These are phyloP conservation scores for Erodium moschatum DNA, from an alignment of 441 rosid species.

Conservation along the genomic window DNA sequence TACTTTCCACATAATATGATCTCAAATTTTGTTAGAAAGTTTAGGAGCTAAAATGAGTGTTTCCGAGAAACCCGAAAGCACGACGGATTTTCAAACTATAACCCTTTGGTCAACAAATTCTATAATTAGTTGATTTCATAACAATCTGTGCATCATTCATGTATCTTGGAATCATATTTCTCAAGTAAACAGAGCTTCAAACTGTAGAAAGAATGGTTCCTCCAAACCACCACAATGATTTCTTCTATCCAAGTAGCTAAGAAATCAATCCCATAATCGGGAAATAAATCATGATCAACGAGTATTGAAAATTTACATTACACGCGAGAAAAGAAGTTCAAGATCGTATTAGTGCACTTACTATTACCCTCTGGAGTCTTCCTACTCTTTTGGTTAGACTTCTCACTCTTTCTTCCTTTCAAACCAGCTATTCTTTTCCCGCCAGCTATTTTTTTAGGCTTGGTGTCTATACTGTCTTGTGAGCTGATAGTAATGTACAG, in stretches of 20 bases:
- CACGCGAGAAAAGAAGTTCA: slow-evolving; percentile 51
- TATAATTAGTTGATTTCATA: no score
- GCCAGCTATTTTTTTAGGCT: slow-evolving; percentile 23
- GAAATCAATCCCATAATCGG: neutral
- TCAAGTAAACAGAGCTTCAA: no score
- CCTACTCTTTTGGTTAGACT: slow-evolving; percentile 30
- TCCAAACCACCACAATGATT: no score
- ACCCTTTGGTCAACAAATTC: no score
- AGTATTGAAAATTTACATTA: slow-evolving; percentile 14
- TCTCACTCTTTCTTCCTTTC: slow-evolving; percentile 28
- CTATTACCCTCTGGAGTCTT: slow-evolving; percentile 12
- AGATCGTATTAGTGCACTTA: slow-evolving; percentile 22
- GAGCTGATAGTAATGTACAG: slow-evolving; percentile 22
- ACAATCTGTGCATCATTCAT: no score
- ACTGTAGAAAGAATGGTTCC: no score
- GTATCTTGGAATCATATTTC: no score
- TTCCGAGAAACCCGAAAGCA: no score
- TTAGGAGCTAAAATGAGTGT: no score
- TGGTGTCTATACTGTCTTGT: slow-evolving; percentile 40
- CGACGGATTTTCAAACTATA: no score
- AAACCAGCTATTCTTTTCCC: neutral
- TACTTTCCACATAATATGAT: no score
- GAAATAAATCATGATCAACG: neutral
- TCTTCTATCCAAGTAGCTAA: neutral
- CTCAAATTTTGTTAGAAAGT: no score